Evolutionary conservation across 2,329 filamentous ascomycete genomes (phyloP), one percentile per base, ranked within the genome.

Genomic region (Hypoxylon sp.): DNA sequence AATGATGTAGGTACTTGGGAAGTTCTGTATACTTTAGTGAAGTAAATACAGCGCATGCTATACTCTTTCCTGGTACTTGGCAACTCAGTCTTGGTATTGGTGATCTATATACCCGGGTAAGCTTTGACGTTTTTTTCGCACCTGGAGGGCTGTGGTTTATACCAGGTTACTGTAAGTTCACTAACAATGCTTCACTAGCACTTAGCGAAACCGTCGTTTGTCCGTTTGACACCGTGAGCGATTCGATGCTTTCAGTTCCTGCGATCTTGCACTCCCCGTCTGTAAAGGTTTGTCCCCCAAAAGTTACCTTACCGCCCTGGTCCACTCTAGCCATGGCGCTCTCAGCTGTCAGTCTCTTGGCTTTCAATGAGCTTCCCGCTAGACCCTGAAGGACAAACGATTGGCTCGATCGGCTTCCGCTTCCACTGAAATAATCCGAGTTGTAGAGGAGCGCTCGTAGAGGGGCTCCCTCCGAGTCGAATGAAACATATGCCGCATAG

Each of bases 401-500:
- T 52, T 75, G 69, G n/a, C 52, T 66, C n/a, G 62, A 55, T 17
- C 73, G 64, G 5, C 63, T 69, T 3, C 69, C 68, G 16, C 61
- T 64, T 0, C 69, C 69, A 15, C 51, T 48, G 51, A 68, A 76
- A 57, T 76, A 76, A 47, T 77, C 71, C 5, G 75, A 76, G 58
- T 77, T 78, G 51, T 74, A 75, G 41, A 80, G 60, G n/a, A 80
- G 59, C 3, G 70, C 70, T 1, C 71, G 63, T 7, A 75, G 47
- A 0, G 75, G 73, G 1, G 57, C 48, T 0, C 70, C 70, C 3
- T 62, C 52, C 2, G 71, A 61, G 59, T 76, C 65, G 36, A 71
- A 81, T 9, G 74, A 68, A 2, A 70, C 77, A 38, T 81, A 81
- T 1, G 67, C 75, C 0, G 75, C 78, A 25, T 77, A 77, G 11